These are phyloP conservation scores for Penicillium frequentans DNA, from an alignment of 2,329 filamentous ascomycete species.

Conservation along the genomic window DNA sequence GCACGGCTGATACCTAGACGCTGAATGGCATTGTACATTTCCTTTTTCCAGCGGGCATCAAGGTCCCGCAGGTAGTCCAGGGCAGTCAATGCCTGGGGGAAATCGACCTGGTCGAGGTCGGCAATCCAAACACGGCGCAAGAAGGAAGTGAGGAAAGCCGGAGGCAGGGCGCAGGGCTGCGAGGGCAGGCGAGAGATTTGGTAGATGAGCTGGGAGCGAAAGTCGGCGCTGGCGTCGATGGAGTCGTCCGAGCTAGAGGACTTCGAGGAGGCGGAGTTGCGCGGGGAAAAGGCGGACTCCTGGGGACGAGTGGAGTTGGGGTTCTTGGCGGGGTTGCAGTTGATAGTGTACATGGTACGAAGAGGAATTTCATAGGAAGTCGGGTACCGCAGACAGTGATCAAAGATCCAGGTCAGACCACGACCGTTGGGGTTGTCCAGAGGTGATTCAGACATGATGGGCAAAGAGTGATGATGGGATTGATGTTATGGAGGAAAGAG, in stretches of 20 bases:
- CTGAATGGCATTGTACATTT: constrained; percentile 55
- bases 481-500: background rate
- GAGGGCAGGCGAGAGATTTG: constrained; percentile 60
- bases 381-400: constrained; percentile 62
- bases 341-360: constrained; percentile 67
- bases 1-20: constrained; percentile 54
- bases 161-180: constrained; percentile 62
- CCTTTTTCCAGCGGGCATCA: constrained; percentile 59
- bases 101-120: constrained; percentile 60
- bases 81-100: constrained; percentile 64
- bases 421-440: background rate
- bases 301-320: constrained; percentile 27
- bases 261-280: constrained; percentile 31
- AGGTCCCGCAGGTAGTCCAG: constrained; percentile 67
- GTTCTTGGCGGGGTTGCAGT: constrained; percentile 54
- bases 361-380: constrained; percentile 65
- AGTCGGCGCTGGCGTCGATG: constrained; percentile 41
- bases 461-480: background rate
- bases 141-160: constrained; percentile 63
- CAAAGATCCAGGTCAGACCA: constrained; percentile 54
- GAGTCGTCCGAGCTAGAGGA: constrained; percentile 23
- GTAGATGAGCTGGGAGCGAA: constrained; percentile 43
- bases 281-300: constrained; percentile 40
- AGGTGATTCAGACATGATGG: background rate
- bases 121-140: constrained; percentile 59